Conservation (phyloP, 192 early-diverging fungal species). For the Backusella macrospora region DNA sequence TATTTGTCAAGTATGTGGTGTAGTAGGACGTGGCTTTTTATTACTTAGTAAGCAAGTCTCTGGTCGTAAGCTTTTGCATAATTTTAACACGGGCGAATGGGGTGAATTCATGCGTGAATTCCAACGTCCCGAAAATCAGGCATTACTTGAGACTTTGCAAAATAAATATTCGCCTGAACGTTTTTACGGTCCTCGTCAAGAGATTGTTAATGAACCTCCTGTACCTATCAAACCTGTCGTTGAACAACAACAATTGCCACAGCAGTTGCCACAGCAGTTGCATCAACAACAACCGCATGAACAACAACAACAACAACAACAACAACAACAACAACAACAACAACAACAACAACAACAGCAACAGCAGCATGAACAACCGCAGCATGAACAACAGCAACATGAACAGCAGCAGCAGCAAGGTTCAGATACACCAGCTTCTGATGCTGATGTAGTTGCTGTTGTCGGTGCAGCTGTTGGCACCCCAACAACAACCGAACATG, state of each 20-base stretch:
- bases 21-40: constrained; percentile 36
- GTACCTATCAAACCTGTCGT: background rate
- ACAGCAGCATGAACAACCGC: background rate
- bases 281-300: background rate
- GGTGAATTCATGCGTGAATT: constrained; percentile 35
- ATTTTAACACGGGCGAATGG: constrained; percentile 44
- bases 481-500: background rate
- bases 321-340: background rate
- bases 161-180: constrained; percentile 31
- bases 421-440: background rate
- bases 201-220: background rate
- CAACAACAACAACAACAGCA: constrained; percentile 3
- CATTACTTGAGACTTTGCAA: constrained; percentile 27
- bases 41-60: constrained; percentile 37
- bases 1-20: constrained; percentile 34
- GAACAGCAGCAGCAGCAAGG: background rate
- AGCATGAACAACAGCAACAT: background rate
- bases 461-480: background rate
- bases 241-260: background rate
- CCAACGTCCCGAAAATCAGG: constrained; percentile 28
- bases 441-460: constrained; percentile 5
- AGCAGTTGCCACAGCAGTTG: background rate
- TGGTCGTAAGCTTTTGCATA: constrained; percentile 42
- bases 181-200: constrained; percentile 17
- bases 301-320: background rate